Evolutionary conservation across 306 rosid species (phyloP).

Genomic region (Sophora flavescens): DNA sequence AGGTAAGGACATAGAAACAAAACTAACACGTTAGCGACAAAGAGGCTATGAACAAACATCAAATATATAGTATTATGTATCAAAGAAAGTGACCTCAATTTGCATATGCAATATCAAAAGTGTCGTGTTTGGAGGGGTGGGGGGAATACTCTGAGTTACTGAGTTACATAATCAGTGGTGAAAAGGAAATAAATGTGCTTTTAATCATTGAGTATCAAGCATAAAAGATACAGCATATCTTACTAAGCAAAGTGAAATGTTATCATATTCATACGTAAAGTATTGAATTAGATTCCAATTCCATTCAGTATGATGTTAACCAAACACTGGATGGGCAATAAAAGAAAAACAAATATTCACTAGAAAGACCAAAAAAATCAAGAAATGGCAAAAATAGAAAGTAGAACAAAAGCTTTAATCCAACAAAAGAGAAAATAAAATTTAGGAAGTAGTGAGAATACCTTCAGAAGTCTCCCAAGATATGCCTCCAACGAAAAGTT

Average conservation of each 20-base stretch:
- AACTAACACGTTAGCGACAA: neutral
- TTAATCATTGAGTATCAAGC: neutral
- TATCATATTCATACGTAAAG: neutral
- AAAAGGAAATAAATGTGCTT: too few species aligned
- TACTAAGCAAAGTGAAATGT: neutral
- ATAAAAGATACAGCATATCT: neutral
- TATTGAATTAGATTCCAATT: neutral
- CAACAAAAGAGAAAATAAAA: neutral
- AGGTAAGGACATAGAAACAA: neutral
- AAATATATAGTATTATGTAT: neutral
- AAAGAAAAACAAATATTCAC: neutral
- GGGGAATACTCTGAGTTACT: too few species aligned
- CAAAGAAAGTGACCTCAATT: conserved; percentile 3
- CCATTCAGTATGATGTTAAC: neutral
- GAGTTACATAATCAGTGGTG: too few species aligned
- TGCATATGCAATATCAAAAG: conserved; percentile 22
- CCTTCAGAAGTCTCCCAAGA: conserved; percentile 80
- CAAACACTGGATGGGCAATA: neutral
- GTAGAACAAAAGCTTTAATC: neutral
- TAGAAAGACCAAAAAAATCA: neutral
- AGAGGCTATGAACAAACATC: neutral
- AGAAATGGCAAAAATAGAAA: neutral
- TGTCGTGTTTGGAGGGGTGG: too few species aligned
- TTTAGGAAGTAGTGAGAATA: conserved; percentile 17
- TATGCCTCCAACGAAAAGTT: conserved; percentile 76